Percentiles rank a stretch among this genome's conserved stretches.
Conservation (phyloP, 768 basidiomycete species). For the Macrolepiota fuliginosa region DNA sequence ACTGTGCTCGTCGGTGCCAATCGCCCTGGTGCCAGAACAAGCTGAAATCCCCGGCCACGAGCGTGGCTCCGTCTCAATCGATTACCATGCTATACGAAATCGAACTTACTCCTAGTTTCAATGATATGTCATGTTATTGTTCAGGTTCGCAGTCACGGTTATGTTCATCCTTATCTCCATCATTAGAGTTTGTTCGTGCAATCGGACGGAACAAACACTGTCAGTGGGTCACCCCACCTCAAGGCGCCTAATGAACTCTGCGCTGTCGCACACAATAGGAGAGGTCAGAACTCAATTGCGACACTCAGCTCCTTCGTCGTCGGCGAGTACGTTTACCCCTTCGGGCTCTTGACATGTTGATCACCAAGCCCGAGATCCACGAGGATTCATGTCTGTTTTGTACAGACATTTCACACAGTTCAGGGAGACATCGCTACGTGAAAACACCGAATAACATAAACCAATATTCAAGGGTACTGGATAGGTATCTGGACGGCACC, state of each 20-base stretch:
- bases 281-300: not conserved
- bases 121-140: not conserved
- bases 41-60: not conserved
- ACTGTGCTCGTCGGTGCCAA: not conserved
- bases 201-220: conserved; percentile 7
- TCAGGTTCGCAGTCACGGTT: not conserved
- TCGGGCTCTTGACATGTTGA: not conserved
- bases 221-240: not conserved
- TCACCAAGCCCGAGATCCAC: not conserved
- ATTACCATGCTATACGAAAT: not conserved
- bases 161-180: conserved; percentile 10
- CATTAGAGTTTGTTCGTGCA: not conserved
- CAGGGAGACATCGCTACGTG: not conserved
- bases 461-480: not conserved
- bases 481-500: conserved; percentile 2
- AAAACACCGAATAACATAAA: not conserved
- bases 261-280: not conserved
- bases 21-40: not conserved
- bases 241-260: not conserved
- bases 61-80: not conserved
- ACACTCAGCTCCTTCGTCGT: conserved; percentile 1
- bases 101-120: not conserved
- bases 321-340: not conserved
- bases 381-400: not conserved
- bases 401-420: not conserved